Evolutionary conservation across 345 rosid species (phyloP).

Genomic region (Bretschneidera sinensis): DNA sequence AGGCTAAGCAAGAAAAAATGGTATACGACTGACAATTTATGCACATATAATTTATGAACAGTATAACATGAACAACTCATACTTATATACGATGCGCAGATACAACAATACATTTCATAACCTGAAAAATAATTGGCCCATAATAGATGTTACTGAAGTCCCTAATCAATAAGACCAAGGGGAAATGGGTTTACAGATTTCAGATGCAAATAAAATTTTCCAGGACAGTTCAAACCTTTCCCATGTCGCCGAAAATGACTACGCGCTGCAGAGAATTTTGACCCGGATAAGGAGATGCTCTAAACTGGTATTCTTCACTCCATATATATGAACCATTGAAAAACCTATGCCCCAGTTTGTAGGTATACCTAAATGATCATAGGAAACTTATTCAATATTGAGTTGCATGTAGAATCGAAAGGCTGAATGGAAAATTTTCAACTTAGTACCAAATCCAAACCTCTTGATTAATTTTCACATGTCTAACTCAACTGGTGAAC

Average conservation of each 20-base stretch:
- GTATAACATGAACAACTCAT: no score
- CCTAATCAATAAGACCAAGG: neutral
- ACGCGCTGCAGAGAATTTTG: constrained; percentile 61
- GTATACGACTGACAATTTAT: neutral
- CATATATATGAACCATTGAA: constrained; percentile 42
- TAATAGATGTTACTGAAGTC: neutral
- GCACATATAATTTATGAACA: no score
- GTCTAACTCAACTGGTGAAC: no score
- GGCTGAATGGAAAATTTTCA: neutral
- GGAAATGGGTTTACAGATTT: neutral
- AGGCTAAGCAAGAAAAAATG: neutral
- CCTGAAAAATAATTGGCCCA: no score
- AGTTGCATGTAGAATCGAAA: neutral
- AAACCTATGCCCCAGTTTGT: constrained; percentile 57
- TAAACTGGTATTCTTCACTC: constrained; percentile 57
- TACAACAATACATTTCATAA: no score
- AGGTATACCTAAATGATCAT: constrained; percentile 42
- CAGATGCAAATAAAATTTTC: neutral
- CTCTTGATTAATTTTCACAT: no score
- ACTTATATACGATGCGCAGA: neutral
- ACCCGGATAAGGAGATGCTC: constrained; percentile 71
- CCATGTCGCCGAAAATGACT: constrained; percentile 80
- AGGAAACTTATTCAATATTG: neutral
- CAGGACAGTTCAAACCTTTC: constrained; percentile 49
- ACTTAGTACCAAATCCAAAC: no score